Conservation (phyloP, 129 eudicot species). For the Flaveria bidentis region DNA sequence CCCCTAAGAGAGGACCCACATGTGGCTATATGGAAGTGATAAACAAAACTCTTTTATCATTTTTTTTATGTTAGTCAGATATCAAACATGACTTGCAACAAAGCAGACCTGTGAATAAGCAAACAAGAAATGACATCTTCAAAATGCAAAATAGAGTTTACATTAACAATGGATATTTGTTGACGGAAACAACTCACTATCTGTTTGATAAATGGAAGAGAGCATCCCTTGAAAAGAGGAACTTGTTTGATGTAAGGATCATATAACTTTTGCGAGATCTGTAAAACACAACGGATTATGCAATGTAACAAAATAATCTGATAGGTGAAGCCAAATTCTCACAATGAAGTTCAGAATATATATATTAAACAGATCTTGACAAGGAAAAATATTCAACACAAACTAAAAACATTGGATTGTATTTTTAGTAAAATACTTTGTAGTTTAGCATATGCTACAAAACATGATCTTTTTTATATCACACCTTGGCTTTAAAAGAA, state of each 20-base stretch:
- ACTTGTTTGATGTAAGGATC: constrained; percentile 52
- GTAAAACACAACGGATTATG: constrained; percentile 14
- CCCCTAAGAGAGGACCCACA: neutral
- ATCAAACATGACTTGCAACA: neutral
- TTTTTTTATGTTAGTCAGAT: neutral
- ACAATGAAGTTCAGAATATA: neutral
- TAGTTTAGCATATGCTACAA: neutral
- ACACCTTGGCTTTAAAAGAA: constrained; percentile 58
- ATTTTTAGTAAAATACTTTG: too few species aligned
- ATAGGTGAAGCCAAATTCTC: neutral
- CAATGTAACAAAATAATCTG: neutral
- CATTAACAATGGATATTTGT: neutral
- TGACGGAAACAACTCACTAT: constrained; percentile 47
- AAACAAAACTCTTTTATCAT: neutral
- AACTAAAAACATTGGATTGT: neutral
- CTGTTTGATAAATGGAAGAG: constrained; percentile 51
- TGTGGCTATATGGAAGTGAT: neutral
- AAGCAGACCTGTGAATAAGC: neutral
- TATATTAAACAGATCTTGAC: neutral
- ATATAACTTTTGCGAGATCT: constrained; percentile 61
- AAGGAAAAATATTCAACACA: neutral
- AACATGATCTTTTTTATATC: constrained; percentile 5
- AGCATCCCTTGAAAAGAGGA: constrained; percentile 70
- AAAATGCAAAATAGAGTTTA: neutral
- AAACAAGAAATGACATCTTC: constrained; percentile 1